Base-by-base conservation (phyloP, 2,329 filamentous ascomycete genomes). In the Plectosphaerella plurivora region DNA sequence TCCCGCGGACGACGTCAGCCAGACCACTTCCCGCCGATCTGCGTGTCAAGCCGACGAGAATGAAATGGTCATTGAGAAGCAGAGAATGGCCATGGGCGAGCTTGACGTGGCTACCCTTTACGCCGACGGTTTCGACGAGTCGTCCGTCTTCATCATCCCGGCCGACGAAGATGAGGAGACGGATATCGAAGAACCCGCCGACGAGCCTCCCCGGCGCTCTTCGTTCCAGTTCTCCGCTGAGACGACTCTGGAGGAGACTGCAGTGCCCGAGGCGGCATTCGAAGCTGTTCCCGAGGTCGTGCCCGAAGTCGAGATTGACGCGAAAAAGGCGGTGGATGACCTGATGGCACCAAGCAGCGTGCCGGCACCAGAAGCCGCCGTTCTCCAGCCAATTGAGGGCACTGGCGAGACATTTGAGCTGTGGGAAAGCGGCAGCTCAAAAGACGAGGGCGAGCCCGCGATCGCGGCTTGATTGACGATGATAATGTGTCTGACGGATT, bases 61-160 rank as follows among this genome's bases (percentile, higher is more conserved):
- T 48, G 74, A 77, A 53, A 85, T 85, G 75, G 65, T 81, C 16
- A 74, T 87, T 22, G 84, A 88, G 61, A 81, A 86, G 66, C 73
- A 82, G 61, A 81, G 88, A 22, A 73, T 77, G 5, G 86, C 87
- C 0, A 73, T 91, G 1, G 81, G 80, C 9, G 86, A 89, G 63
- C 80, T 91, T 61, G 78, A 84, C 51, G 79, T 81, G 2, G 73
- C 81, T 18, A 84, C 89, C 47, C 91, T 83, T 62, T 89, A 87
- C 60, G 77, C 82, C 4, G 76, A 82, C 15, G 87, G 82, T 4
- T 87, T 82, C 55, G 82, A 88, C 62, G 81, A 80, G 56, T 73
- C 77, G 1, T 83, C 81, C 0, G 75, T 86, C 33, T 72, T 88
- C 46, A 68, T 88, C 14, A 70, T 89, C 2, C 77, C 81, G n/a